These are phyloP conservation scores for Citrus cavaleriei DNA, from an alignment of 345 rosid genomes.

Conservation along the genomic window DNA sequence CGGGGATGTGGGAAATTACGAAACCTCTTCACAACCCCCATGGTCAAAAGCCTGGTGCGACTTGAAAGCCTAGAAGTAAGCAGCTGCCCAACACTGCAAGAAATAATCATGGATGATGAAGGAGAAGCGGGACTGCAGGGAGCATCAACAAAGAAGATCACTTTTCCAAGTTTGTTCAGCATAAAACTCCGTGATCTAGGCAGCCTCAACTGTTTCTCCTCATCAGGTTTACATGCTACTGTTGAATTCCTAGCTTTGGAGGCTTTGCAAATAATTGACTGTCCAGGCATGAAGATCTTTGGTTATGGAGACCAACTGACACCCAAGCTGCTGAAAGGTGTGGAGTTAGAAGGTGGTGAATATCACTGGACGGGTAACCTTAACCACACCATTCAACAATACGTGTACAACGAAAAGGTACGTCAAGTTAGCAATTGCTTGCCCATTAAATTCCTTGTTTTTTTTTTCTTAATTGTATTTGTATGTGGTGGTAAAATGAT, in stretches of 20 bases:
- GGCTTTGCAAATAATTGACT: background rate
- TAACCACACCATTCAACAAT: background rate
- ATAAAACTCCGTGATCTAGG: fast-evolving
- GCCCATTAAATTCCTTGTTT: too few relatives aligned
- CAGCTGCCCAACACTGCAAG: background rate
- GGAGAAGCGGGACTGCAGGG: background rate
- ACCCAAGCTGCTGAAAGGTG: background rate
- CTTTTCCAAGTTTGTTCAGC: background rate
- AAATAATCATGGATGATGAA: background rate
- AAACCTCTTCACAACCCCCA: background rate
- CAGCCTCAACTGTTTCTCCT: background rate
- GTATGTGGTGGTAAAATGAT: too few relatives aligned
- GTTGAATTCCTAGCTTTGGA: background rate
- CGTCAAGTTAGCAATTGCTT: too few relatives aligned
- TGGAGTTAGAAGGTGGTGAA: fast-evolving
- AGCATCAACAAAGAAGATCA: background rate
- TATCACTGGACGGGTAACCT: background rate
- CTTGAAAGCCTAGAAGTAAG: background rate
- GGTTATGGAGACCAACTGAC: background rate
- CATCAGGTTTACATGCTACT: background rate
- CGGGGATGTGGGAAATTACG: fast-evolving
- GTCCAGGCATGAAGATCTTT: background rate
- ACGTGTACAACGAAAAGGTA: too few relatives aligned
- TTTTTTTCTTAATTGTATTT: too few relatives aligned
- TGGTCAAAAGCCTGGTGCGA: background rate